Base-by-base conservation (phyloP, 2,329 filamentous ascomycete genomes). In the Diplocarpon mali region DNA sequence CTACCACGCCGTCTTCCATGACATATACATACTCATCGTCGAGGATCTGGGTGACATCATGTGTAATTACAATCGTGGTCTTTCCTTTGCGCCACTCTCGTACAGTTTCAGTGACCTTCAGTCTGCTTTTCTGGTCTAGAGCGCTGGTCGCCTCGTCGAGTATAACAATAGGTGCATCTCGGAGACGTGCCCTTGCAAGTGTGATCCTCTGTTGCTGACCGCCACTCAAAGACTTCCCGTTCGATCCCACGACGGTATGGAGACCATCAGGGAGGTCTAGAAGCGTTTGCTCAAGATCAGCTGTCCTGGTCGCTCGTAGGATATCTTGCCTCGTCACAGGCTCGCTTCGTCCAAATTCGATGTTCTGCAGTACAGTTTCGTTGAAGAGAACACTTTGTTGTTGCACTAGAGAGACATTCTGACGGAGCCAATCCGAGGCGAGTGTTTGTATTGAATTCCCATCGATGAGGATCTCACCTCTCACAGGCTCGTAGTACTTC, bases 31-130 rank as follows among this genome's bases (percentile, higher is more conserved):
- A 89, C 51, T 96, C 88, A 0, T 78, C 62, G 0, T 76, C 66
- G 4, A 66, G 62, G 9, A 96, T 90, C 53, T 90, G 83, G 0
- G 77, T 73, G 28, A 92, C 74, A 52, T 96, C 87, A 57, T 96
- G 90, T 0, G 92, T 95, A 55, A 96, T 90, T 53, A 96, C 78
- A 41, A 96, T 85, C 0, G 90, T 96, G 0, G 89, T 95, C 60
- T 85, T 92, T 0, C 75, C 81, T 30, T 66, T 68, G 16, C 92
- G 73, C 90, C 88, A 95, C 15, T 72, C 59, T 7, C 86, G 73
- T 42, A 95, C 81, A 0, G 80, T 76, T 35, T 83, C 75, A 70
- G 94, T 81, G 31, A 95, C 73, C 11, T 79, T 63, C 0, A 66
- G 66, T 49, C 81, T 75, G 45, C 75, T 89, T 9, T 73, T 69